Base-by-base conservation (phyloP, 345 rosid species). In the Hirschfeldia incana region DNA sequence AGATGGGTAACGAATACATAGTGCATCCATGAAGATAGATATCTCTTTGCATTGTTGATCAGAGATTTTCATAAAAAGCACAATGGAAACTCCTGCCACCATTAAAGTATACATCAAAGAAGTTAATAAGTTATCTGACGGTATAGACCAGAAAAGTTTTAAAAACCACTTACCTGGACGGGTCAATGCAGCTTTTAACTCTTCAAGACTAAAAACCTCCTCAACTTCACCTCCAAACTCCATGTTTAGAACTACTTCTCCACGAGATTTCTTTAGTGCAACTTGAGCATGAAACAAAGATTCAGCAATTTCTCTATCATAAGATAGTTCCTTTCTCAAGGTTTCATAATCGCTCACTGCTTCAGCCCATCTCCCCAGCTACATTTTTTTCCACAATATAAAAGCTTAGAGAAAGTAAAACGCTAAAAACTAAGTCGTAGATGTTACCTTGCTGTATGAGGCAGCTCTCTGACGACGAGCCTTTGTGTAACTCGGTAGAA, bases 181-280 rank as follows among this genome's bases (percentile, higher is more conserved):
- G 66, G 95, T 90, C 67, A 93, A 65, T 59, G 97, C 97, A 69
- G 94, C 92, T 83, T 77, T 87, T 79, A 95, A 90, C 86, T 87
- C 94, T 78, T 90, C 97, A 70, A 88, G 84, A 33, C 88, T 87
- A 30, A 73, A 73, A 17, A 89, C 87, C 78, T 88, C 86, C 86
- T 91, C 99, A 60, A 96, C 98, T 80, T 90, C 97, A 62, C 98
- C 96, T 28, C 98, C 97, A 76, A 93, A 96, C 80, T 93, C 90
- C 97, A 96, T 84, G 84, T 96, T 92, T 75, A 87, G 55, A 37
- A 96, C 97, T 78, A 89, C 97, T 83, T 92, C 97, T 16, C 99
- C 99, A 0, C 88, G 92, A 69, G 94, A 96, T 80, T 90, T 96
- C 87, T 89, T 96, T 81, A 96, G 74, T 8, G 97, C 89, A 73